These are phyloP conservation scores for Tubosaeta brunneosetosa DNA, from an alignment of 768 basidiomycete genomes.

Conservation along the genomic window DNA sequence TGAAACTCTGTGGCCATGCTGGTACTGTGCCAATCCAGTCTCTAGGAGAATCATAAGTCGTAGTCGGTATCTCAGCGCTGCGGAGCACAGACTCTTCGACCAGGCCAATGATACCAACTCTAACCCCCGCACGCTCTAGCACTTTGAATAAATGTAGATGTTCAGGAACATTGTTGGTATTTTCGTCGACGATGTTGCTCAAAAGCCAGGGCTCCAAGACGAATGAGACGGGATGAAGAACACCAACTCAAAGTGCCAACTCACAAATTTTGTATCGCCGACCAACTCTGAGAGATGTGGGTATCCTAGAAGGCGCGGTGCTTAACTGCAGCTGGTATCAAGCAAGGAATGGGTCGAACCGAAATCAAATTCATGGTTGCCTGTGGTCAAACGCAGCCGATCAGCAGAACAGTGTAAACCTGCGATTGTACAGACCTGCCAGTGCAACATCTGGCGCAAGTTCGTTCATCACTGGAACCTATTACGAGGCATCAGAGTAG, in stretches of 20 bases:
- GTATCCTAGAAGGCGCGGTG: conserved; percentile 41
- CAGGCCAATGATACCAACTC: conserved; percentile 79
- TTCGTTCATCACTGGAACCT: conserved; percentile 85
- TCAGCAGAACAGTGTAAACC: conserved; percentile 3
- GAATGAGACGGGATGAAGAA: background rate
- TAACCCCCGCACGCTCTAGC: conserved; percentile 64
- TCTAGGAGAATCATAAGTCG: conserved; percentile 34
- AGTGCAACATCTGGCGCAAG: conserved; percentile 76
- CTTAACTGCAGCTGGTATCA: background rate
- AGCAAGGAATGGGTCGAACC: conserved; percentile 36
- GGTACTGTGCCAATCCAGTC: conserved; percentile 88
- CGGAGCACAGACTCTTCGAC: conserved; percentile 64
- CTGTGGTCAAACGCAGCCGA: conserved; percentile 21
- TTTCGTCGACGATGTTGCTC: conserved; percentile 77
- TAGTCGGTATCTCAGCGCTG: background rate
- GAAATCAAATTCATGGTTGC: conserved; percentile 93
- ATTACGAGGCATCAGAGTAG: conserved; percentile 1
- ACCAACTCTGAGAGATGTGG: conserved; percentile 65
- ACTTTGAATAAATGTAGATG: conserved; percentile 57
- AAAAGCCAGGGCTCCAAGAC: conserved; percentile 74
- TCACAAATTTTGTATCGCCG: conserved; percentile 67
- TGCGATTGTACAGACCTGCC: conserved; percentile 50
- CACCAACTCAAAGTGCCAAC: conserved; percentile 19
- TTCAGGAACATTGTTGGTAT: conserved; percentile 59
- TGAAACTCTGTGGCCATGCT: conserved; percentile 80